phyloP scores from a whole-genome alignment of 768 basidiomycete genomes.

The Termitomyces sp. region DNA sequence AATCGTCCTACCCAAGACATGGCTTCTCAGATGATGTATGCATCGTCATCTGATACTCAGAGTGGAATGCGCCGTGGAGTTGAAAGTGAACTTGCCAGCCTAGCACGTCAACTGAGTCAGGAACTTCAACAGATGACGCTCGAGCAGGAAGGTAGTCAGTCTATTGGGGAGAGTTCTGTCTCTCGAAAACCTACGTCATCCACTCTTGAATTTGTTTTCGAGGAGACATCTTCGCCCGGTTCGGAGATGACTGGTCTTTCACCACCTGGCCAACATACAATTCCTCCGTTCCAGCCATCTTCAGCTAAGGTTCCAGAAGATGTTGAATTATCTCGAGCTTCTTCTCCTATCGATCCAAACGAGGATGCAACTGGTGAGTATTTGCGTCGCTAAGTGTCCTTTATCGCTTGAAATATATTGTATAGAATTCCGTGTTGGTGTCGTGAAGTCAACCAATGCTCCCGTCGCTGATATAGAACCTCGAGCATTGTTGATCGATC shows the following conservation, averaged over 20 bases:
- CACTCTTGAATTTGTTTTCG: constrained; percentile 32
- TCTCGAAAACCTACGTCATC: constrained; percentile 24
- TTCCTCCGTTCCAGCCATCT: constrained; percentile 32
- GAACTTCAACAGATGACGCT: constrained; percentile 39
- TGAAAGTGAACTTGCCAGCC: constrained; percentile 40
- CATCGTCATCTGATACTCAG: constrained; percentile 16
- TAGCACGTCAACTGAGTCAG: constrained; percentile 45
- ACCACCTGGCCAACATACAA: constrained; percentile 18
- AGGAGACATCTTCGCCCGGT: constrained; percentile 22
- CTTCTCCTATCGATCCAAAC: constrained; percentile 29
- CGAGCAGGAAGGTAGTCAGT: constrained; percentile 25
- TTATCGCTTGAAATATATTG: neutral
- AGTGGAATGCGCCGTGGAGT: constrained; percentile 23
- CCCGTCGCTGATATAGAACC: constrained; percentile 32
- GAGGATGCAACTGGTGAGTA: constrained; percentile 39
- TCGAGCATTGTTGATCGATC: constrained; percentile 33
- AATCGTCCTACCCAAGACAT: constrained; percentile 13
- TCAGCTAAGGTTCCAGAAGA: constrained; percentile 44
- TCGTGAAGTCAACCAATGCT: constrained; percentile 43
- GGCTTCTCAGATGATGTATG: constrained; percentile 1
- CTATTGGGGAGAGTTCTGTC: constrained; percentile 10
- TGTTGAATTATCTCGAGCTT: constrained; percentile 36
- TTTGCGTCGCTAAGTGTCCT: neutral
- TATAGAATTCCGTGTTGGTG: constrained; percentile 46
- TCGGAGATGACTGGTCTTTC: constrained; percentile 13